These are phyloP conservation scores for Evernia prunastri DNA, from an alignment of 495 filamentous ascomycete species.

Conservation along the genomic window DNA sequence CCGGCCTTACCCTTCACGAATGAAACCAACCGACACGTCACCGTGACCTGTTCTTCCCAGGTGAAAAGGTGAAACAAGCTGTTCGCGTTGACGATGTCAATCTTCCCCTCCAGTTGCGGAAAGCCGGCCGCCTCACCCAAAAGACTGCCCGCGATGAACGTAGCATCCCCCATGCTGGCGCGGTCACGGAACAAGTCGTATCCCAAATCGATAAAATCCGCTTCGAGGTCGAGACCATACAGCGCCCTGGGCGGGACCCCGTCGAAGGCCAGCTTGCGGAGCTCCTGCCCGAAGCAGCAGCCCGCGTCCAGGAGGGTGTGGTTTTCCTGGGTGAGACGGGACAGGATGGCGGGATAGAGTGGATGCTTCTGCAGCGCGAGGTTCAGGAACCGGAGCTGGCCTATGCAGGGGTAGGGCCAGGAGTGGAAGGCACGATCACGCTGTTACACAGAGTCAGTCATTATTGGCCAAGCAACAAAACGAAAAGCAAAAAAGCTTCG, in stretches of 20 bases:
- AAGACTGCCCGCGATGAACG: slow-evolving; percentile 31
- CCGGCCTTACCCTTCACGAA: slow-evolving; percentile 27
- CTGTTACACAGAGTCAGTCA: slow-evolving; percentile 21
- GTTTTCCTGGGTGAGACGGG: slow-evolving; percentile 31
- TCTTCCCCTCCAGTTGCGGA: slow-evolving; percentile 36
- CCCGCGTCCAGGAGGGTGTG: slow-evolving; percentile 39
- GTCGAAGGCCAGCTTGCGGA: slow-evolving; percentile 40
- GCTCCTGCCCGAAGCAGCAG: slow-evolving; percentile 45
- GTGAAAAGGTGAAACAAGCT: slow-evolving; percentile 57
- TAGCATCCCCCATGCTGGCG: slow-evolving; percentile 23
- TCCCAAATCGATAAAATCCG: slow-evolving; percentile 44
- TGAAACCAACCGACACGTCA: slow-evolving; percentile 40
- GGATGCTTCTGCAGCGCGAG: slow-evolving; percentile 34
- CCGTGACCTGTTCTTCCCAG: slow-evolving; percentile 44
- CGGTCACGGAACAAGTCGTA: slow-evolving; percentile 47
- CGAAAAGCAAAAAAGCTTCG: too few relatives aligned
- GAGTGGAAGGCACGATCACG: slow-evolving; percentile 35
- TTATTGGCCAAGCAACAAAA: background rate
- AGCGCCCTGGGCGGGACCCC: slow-evolving; percentile 38
- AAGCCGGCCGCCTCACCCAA: slow-evolving; percentile 36
- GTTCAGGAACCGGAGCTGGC: slow-evolving; percentile 48
- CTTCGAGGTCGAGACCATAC: slow-evolving; percentile 37
- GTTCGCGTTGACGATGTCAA: slow-evolving; percentile 51
- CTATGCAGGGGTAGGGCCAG: slow-evolving; percentile 48
- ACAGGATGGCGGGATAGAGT: slow-evolving; percentile 36